Evolutionary conservation across 441 rosid species (phyloP), one percentile per base, ranked within the genome.

Genomic region (Biscutella laevigata): DNA sequence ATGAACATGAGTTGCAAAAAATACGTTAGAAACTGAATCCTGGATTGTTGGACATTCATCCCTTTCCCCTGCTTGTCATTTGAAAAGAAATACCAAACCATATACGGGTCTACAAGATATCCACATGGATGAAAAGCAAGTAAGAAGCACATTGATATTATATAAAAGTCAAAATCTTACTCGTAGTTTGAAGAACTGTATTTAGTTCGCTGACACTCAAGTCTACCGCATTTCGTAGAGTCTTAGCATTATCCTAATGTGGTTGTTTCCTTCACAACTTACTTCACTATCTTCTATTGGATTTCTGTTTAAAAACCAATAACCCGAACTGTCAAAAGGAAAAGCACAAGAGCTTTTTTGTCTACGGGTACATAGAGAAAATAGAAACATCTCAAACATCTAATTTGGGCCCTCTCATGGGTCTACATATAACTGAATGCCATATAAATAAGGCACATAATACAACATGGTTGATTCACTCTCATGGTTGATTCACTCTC

Each of bases 31-130:
- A 46, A 76, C 82, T 16, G 82, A 79, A 77, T 91, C 98, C 59
- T 78, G 83, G 17, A 85, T 76, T 37, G 82, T 90, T 66, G 74
- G 77, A 26, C 90, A 90, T 40, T 83, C 90, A 60, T 91, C 96
- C 64, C 80, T 87, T 51, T 81, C 98, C 22, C 89, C 98, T 2
- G 90, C 86, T 38, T 85, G 85, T 96, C 96, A 91, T 70, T 91
- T 91, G 84, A 91, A 91, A 67, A 91, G 96, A 77, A 91, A 91
- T 65, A 91, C 76, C 83, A 91, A 69, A 59, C 98, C 98, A 36
- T 85, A 87, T 15, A 91, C 76, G 35, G 98, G 98, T 81, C 98
- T 91, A 71, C 32, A 60, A 67, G 63, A 45, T 17, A 58, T 41
- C 45, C 38, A 32, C 39, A 49, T 24, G 13, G 62, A 38, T 38